phyloP scores from a whole-genome alignment of 2,329 filamentous ascomycete genomes.

The Periconia sp. region DNA sequence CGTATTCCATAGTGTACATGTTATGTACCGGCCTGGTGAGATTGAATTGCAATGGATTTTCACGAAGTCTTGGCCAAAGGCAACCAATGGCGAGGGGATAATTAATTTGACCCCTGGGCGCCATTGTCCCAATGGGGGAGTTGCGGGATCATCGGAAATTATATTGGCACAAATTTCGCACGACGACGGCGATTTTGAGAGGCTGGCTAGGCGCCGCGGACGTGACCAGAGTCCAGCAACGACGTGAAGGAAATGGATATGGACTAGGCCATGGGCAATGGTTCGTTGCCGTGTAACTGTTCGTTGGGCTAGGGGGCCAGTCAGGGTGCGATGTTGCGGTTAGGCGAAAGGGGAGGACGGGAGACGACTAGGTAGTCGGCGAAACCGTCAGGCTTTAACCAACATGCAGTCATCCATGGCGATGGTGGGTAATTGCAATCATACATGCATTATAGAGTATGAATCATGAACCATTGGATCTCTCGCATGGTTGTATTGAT shows the following conservation, averaged over 20 bases:
- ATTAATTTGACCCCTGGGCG: slow-evolving; percentile 4
- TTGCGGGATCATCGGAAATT: slow-evolving; percentile 1
- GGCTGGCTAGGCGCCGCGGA: neutral
- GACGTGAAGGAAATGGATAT: neutral
- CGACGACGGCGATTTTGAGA: neutral
- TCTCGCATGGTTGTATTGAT: too few relatives aligned
- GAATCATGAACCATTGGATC: too few relatives aligned
- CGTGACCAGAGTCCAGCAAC: neutral
- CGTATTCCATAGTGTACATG: neutral
- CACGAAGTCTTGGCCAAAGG: slow-evolving; percentile 10
- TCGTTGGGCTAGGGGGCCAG: neutral
- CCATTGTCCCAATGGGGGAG: neutral
- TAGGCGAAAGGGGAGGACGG: neutral
- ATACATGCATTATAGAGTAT: too few relatives aligned
- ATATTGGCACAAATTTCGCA: neutral
- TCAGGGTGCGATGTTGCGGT: neutral
- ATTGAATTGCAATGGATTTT: neutral
- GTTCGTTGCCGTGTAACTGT: neutral
- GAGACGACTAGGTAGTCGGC: neutral
- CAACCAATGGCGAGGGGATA: neutral
- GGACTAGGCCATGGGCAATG: neutral
- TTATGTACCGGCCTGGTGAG: too few relatives aligned
- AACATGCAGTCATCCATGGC: too few relatives aligned
- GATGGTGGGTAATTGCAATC: too few relatives aligned
- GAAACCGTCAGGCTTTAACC: neutral